A percentile compares a stretch with the other conserved stretches of the same genome.
These are phyloP conservation scores for Fulvia fulva DNA, from an alignment of 2,329 filamentous ascomycete genomes.

Conservation along the genomic window DNA sequence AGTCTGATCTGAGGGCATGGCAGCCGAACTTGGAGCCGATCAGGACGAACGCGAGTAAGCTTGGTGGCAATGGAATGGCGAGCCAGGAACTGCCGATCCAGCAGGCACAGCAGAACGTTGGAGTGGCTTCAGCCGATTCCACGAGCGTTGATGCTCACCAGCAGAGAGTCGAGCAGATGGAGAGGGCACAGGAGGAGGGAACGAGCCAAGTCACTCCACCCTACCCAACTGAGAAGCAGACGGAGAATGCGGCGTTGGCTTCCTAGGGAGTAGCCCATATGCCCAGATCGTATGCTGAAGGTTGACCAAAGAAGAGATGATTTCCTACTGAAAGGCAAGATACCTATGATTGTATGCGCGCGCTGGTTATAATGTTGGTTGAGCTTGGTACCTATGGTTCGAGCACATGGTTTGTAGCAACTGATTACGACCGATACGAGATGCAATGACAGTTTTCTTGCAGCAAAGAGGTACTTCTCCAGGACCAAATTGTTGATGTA, in stretches of 20 bases:
- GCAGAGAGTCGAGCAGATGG: constrained; percentile 22
- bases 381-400: not conserved
- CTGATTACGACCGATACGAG: not conserved
- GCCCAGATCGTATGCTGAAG: not conserved
- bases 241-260: constrained; percentile 18
- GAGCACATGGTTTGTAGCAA: not conserved
- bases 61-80: constrained; percentile 47
- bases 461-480: not conserved
- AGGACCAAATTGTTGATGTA: not conserved
- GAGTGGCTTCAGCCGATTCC: not conserved
- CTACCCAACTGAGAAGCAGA: constrained; percentile 20
- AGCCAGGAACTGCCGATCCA: constrained; percentile 7
- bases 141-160: constrained; percentile 11
- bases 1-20: constrained; percentile 82
- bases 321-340: not conserved
- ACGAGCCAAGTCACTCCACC: constrained; percentile 4
- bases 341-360: not conserved
- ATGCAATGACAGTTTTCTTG: constrained; percentile 1
- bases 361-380: not conserved
- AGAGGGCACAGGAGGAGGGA: constrained; percentile 21
- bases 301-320: not conserved
- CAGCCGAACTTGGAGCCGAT: constrained; percentile 54
- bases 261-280: constrained; percentile 15
- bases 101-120: constrained; percentile 1
- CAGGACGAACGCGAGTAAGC: constrained; percentile 43